Conservation (phyloP, 1,284 basidiomycete genomes). For the Bjerkandera adusta region DNA sequence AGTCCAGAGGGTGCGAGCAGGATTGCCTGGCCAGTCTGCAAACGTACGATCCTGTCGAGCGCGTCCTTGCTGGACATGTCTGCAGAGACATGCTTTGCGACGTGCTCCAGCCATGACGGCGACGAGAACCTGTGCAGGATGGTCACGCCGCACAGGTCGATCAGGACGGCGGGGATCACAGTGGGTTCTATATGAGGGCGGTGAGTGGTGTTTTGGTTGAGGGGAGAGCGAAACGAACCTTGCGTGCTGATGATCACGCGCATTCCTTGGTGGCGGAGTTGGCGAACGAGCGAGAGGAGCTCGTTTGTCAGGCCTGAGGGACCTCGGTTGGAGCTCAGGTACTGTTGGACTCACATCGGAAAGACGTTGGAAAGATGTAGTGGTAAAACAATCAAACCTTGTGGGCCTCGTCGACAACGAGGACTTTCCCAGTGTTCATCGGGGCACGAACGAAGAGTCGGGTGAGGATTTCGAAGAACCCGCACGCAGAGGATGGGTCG, state of each 20-base stretch:
- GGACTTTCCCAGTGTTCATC: conserved; percentile 62
- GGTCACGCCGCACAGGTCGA: conserved; percentile 64
- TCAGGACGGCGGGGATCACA: conserved; percentile 61
- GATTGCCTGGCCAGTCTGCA: conserved; percentile 64
- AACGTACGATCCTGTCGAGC: conserved; percentile 61
- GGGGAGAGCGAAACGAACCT: conserved; percentile 37
- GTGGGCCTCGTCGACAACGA: conserved; percentile 74
- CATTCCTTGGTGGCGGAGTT: conserved; percentile 72
- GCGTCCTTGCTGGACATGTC: conserved; percentile 54
- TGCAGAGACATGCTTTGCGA: conserved; percentile 64
- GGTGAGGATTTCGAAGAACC: conserved; percentile 66
- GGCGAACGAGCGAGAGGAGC: conserved; percentile 57
- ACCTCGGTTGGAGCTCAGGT: conserved; percentile 47
- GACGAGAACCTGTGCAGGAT: conserved; percentile 74
- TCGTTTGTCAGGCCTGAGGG: conserved; percentile 53
- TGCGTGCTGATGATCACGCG: conserved; percentile 73
- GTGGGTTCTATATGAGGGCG: conserved; percentile 56
- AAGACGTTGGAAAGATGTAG: background rate
- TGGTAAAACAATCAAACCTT: conserved; percentile 49
- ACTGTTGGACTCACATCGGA: conserved; percentile 45
- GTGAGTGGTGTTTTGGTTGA: background rate
- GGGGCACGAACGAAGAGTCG: conserved; percentile 64
- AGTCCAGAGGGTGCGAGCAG: conserved; percentile 62
- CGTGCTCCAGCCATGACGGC: conserved; percentile 69
- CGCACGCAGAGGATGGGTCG: conserved; percentile 62